A percentile compares a stretch with the other conserved stretches of the same genome.
Conservation (phyloP, 2,329 filamentous ascomycete genomes). For the Claviceps citrina region DNA sequence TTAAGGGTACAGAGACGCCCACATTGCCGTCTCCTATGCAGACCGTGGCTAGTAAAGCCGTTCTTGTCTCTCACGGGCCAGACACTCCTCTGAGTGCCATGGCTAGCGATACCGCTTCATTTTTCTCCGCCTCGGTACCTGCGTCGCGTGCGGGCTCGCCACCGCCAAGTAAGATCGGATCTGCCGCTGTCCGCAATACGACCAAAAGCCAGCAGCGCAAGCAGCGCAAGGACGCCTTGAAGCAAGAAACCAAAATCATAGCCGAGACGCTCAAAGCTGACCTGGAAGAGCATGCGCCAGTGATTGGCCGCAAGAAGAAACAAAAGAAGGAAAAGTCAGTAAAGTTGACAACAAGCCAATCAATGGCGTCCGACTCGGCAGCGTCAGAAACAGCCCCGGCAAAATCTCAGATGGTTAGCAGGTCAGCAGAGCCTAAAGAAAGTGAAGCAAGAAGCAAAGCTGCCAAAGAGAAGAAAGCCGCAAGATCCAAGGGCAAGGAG, state of each 20-base stretch:
- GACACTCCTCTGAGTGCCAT: conserved; percentile 59
- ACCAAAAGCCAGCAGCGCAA: conserved; percentile 72
- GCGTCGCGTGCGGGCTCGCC: conserved; percentile 57
- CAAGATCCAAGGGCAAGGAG: conserved; percentile 17
- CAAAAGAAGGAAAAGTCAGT: conserved; percentile 55
- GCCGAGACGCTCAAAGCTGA: conserved; percentile 35
- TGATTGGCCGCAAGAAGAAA: conserved; percentile 71
- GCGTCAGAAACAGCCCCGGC: background rate
- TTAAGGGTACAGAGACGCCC: conserved; percentile 42
- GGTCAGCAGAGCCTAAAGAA: background rate
- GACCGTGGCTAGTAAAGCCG: conserved; percentile 15
- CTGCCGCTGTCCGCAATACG: conserved; percentile 50
- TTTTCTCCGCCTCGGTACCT: conserved; percentile 56
- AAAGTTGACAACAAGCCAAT: conserved; percentile 10
- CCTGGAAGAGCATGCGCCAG: conserved; percentile 48
- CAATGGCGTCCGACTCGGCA: conserved; percentile 2
- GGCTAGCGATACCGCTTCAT: conserved; percentile 61
- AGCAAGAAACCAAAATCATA: conserved; percentile 44
- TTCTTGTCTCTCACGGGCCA: conserved; percentile 34
- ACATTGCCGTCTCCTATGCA: conserved; percentile 21
- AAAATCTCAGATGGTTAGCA: background rate
- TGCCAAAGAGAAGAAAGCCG: conserved; percentile 16
- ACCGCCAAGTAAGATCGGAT: conserved; percentile 47
- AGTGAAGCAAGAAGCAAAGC: conserved; percentile 7
- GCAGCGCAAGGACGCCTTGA: conserved; percentile 51